Base-by-base conservation (phyloP, 768 basidiomycete species). In the Leccinum broughii region DNA sequence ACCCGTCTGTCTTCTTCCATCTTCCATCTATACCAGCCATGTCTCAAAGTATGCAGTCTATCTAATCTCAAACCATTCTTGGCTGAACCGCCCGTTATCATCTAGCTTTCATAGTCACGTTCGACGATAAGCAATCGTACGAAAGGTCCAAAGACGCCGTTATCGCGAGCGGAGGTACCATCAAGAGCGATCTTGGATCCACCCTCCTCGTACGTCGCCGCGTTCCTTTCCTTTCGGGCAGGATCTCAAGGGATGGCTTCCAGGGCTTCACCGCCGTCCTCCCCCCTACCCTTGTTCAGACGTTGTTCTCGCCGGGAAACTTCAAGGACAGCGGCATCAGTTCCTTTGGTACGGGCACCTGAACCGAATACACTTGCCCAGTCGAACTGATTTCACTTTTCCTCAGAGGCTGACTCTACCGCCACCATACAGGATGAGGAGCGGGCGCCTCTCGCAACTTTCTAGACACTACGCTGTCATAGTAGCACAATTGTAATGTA, bases 261-360 rank as follows among this genome's bases (percentile, higher is more conserved):
- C 22, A 72, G 69, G 59, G 63, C 20, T 69, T 70, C 62, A 51
- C 59, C 1, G 70, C 65, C n/a, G 14, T 10, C 48, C 60, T 70
- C 4, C 57, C 70, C 5, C 13, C 11, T 0, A 1, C 22, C 15
- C 1, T 62, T 14, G 55, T 57, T 26, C 0, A 28, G 4, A 11
- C 14, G 24, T 51, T 69, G 2, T 2, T 0, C 8, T 14, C 53
- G 28, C 28, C 28, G 15, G 15, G 15, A 0, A 44, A 4, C 56
- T 32, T 69, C 8, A 15, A 0, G 10, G 22, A 28, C 2, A 58
- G 2, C 7, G 70, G 67, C 32, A 70, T 70, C 50, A 3, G 0
- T 7, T 35, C 8, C 35, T 26, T 70, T 15, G 69, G 68, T 72
- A 55, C 20, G 59, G 11, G 35, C 44, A 3, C 17, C 57, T 9